These are phyloP conservation scores for Nymphaea thermarum DNA, from an alignment of 164 flowering plant genomes.

Conservation along the genomic window DNA sequence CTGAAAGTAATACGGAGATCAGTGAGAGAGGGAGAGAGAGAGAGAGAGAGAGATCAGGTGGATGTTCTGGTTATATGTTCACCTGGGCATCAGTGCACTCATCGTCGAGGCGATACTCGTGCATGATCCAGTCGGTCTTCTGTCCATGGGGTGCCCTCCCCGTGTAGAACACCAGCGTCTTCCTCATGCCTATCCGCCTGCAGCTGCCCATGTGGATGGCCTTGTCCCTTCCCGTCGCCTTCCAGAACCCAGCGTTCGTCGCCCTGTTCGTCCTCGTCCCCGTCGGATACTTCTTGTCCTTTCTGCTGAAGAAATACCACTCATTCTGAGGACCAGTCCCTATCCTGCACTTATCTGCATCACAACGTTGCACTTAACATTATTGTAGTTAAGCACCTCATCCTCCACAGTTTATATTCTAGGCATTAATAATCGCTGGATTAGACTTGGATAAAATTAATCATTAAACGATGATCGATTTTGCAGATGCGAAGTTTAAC, in stretches of 20 bases:
- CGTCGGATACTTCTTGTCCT: conserved; percentile 84
- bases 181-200: conserved; percentile 47
- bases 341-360: conserved; percentile 41
- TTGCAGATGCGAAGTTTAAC: too few relatives aligned
- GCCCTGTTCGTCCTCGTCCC: conserved; percentile 68
- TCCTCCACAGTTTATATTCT: too few relatives aligned
- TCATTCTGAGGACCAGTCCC: conserved; percentile 65
- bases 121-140: conserved; percentile 60
- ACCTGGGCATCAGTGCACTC: conserved; percentile 36
- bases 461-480: too few relatives aligned
- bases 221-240: conserved; percentile 89
- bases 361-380: background rate
- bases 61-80: background rate
- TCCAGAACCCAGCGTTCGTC: conserved; percentile 83
- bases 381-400: too few relatives aligned
- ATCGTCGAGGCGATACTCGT: conserved; percentile 58
- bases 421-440: too few relatives aligned
- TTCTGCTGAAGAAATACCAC: conserved; percentile 84
- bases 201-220: conserved; percentile 44
- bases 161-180: conserved; percentile 51
- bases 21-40: background rate
- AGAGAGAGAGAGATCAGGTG: background rate
- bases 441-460: too few relatives aligned
- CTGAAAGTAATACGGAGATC: conserved; percentile 16
- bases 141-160: conserved; percentile 59